These are phyloP conservation scores for Fusarium sp. DNA, from an alignment of 2,329 filamentous ascomycete species.

Conservation along the genomic window DNA sequence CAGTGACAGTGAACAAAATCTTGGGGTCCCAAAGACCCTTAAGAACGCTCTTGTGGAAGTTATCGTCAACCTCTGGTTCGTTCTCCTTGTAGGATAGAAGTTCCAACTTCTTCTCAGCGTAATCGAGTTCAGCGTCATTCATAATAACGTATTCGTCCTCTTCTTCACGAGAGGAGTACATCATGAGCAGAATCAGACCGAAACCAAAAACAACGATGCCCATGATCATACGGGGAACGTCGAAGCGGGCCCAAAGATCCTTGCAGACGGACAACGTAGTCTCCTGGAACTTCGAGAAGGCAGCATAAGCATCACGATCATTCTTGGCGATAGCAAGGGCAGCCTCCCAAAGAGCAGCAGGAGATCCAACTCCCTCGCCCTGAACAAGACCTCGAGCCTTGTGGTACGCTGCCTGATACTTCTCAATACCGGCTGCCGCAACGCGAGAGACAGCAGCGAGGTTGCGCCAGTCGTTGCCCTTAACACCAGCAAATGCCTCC, in stretches of 20 bases:
- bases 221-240: conserved; percentile 84
- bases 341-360: conserved; percentile 61
- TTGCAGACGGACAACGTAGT: conserved; percentile 85
- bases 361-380: conserved; percentile 58
- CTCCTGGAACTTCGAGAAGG: conserved; percentile 79
- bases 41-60: conserved; percentile 51
- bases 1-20: conserved; percentile 49
- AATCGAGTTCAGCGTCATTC: conserved; percentile 69
- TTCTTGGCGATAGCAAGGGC: conserved; percentile 57
- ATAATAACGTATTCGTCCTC: conserved; percentile 66
- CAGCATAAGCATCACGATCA: conserved; percentile 60
- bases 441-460: conserved; percentile 82
- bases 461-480: conserved; percentile 79
- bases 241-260: conserved; percentile 90
- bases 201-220: conserved; percentile 78
- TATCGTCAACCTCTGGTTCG: conserved; percentile 56
- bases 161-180: conserved; percentile 75
- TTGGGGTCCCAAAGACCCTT: conserved; percentile 53
- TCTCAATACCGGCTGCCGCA: conserved; percentile 85
- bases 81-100: conserved; percentile 55
- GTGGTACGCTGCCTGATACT: conserved; percentile 89
- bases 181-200: conserved; percentile 74
- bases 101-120: conserved; percentile 69
- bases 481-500: conserved; percentile 84
- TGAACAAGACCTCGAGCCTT: conserved; percentile 76